Evolutionary conservation across 257 asterid species (phyloP).

Genomic region (Nemophila menziesii): DNA sequence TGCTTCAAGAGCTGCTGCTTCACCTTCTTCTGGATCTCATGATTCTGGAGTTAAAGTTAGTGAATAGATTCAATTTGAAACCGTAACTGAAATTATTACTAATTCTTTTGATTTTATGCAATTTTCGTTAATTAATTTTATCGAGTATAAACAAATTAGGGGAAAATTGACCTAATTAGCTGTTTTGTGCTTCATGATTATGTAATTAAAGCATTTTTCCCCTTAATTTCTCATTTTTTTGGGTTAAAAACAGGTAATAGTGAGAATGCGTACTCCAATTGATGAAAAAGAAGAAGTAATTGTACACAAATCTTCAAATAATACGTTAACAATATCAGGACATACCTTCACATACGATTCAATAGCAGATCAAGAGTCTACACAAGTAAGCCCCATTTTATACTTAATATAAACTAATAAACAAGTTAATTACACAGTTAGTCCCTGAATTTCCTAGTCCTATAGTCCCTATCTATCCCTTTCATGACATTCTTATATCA

Average conservation of each 20-base stretch:
- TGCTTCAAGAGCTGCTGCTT: slow-evolving; percentile 21
- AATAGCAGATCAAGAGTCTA: slow-evolving; percentile 62
- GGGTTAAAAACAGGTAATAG: slow-evolving; percentile 48
- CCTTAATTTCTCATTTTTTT: too few relatives aligned
- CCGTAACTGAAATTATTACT: background rate
- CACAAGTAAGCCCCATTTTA: slow-evolving; percentile 86
- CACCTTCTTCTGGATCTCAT: slow-evolving; percentile 17
- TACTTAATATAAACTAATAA: too few relatives aligned
- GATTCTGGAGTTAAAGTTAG: slow-evolving; percentile 84
- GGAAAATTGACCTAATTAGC: background rate
- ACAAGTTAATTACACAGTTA: too few relatives aligned
- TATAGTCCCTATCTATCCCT: too few relatives aligned
- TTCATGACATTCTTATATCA: background rate
- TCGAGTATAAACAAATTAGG: background rate
- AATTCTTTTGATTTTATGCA: background rate
- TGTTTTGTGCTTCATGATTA: too few relatives aligned
- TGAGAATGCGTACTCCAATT: slow-evolving; percentile 79
- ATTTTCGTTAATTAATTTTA: background rate
- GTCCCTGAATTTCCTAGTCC: too few relatives aligned
- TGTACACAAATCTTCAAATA: slow-evolving; percentile 51
- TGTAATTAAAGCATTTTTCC: too few relatives aligned
- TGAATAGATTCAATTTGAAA: background rate
- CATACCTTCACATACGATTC: slow-evolving; percentile 83
- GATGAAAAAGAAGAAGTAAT: slow-evolving; percentile 58
- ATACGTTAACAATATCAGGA: slow-evolving; percentile 65